Percentiles rank a stretch among this genome's conserved stretches.
phyloP scores from a whole-genome alignment of 1,284 basidiomycete species.

The Cerioporus squamosus region DNA sequence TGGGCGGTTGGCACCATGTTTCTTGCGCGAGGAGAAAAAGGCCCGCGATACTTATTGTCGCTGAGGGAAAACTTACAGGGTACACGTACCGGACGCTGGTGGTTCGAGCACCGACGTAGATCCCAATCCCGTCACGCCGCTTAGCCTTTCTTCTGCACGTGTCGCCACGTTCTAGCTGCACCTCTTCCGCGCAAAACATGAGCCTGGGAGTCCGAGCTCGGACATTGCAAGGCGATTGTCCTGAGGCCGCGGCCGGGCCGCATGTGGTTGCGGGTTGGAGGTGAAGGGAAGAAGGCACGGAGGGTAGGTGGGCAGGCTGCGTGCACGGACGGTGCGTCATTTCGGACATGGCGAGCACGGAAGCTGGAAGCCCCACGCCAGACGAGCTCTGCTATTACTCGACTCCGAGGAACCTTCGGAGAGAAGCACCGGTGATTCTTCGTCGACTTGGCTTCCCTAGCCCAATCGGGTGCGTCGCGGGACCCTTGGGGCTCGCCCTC shows the following conservation, averaged over 20 bases:
- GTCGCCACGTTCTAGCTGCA: neutral
- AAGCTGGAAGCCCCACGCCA: too few relatives aligned
- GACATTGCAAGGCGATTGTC: too few relatives aligned
- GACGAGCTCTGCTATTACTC: neutral
- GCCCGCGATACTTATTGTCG: conserved; percentile 6
- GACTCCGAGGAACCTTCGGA: conserved; percentile 23
- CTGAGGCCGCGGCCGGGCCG: too few relatives aligned
- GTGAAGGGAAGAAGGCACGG: too few relatives aligned
- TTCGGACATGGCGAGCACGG: too few relatives aligned
- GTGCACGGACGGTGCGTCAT: neutral
- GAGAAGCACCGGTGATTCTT: conserved; percentile 15
- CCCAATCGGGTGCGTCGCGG: neutral
- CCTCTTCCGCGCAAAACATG: neutral
- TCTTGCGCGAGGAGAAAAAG: neutral
- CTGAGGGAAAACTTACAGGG: conserved; percentile 23
- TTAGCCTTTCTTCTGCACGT: neutral
- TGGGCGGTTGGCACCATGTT: conserved; percentile 4
- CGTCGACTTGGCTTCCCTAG: conserved; percentile 4
- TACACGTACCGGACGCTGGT: conserved; percentile 9
- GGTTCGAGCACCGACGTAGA: neutral
- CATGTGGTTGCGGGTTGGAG: too few relatives aligned
- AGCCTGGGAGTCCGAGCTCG: neutral
- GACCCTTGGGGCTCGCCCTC: too few relatives aligned
- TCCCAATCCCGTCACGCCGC: neutral
- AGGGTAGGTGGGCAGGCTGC: too few relatives aligned